Conservation (phyloP, 176 grass and related monocot species). For the Aegilops speltoides region DNA sequence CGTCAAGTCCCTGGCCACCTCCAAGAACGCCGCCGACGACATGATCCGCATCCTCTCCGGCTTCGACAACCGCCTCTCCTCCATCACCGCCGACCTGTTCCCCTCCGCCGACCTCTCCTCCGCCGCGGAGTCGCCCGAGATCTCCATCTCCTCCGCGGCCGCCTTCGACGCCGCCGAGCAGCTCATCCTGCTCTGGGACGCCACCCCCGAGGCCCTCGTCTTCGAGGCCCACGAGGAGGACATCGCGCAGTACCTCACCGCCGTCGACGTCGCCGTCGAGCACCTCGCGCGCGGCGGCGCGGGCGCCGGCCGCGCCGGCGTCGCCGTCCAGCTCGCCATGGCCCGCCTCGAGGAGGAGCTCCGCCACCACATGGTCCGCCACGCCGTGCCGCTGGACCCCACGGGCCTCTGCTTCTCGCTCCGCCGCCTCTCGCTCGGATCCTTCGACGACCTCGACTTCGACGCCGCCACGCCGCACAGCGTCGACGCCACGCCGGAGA, state of each 20-base stretch:
- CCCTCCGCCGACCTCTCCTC: constrained; percentile 26
- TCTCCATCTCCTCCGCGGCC: constrained; percentile 7
- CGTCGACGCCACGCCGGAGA: constrained; percentile 38
- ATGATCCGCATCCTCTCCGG: constrained; percentile 96
- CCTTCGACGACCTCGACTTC: constrained; percentile 75
- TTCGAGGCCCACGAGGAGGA: constrained; percentile 69
- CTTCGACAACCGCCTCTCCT: constrained; percentile 86
- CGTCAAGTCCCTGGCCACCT: constrained; percentile 87
- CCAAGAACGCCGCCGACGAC: constrained; percentile 92
- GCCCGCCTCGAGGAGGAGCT: constrained; percentile 88
- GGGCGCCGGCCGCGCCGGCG: constrained; percentile 31
- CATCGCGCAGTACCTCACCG: constrained; percentile 50
- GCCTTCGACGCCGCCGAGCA: constrained; percentile 61
- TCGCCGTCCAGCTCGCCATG: constrained; percentile 84
- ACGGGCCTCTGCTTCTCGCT: constrained; percentile 70
- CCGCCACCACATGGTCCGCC: constrained; percentile 72
- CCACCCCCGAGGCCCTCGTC: constrained; percentile 60
- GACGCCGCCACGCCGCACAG: constrained; percentile 53
- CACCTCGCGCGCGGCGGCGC: constrained; percentile 29
- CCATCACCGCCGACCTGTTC: constrained; percentile 50
- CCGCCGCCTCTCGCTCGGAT: constrained; percentile 82
- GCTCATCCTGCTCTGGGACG: constrained; percentile 68
- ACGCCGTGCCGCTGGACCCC: constrained; percentile 71
- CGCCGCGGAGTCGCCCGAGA: not conserved
- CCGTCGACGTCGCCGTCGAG: constrained; percentile 45